phyloP scores from a whole-genome alignment of 2,329 filamentous ascomycete species.

The Epichloe glyceriae region DNA sequence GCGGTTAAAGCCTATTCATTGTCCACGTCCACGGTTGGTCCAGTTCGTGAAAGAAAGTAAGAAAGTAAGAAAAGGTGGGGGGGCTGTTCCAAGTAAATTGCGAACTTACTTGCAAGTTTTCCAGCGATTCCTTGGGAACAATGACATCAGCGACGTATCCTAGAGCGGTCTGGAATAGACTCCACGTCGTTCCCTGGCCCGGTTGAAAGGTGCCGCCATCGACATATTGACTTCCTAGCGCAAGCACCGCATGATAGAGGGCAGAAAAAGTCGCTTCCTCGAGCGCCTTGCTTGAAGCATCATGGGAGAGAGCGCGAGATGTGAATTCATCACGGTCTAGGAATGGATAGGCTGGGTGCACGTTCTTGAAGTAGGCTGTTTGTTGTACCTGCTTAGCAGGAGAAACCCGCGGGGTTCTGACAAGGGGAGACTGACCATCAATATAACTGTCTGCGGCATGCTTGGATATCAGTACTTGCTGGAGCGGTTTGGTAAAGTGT shows the following conservation, averaged over 20 bases:
- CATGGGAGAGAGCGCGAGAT: not conserved
- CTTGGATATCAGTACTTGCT: not conserved
- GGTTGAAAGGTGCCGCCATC: conserved; percentile 11
- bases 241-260: conserved; percentile 20
- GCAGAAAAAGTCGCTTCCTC: conserved; percentile 17
- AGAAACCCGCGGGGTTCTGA: rapidly evolving
- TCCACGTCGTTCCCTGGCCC: conserved; percentile 9
- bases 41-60: too few relatives aligned
- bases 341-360: conserved; percentile 25
- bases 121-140: conserved; percentile 1
- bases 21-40: not conserved
- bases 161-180: conserved; percentile 10
- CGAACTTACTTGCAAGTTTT: conserved; percentile 2
- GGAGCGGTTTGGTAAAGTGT: not conserved
- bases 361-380: conserved; percentile 22
- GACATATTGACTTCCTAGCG: conserved; percentile 21
- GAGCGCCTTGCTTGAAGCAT: not conserved
- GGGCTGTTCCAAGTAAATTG: too few relatives aligned
- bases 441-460: conserved; percentile 1
- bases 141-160: conserved; percentile 10
- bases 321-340: conserved; percentile 13
- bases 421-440: not conserved
- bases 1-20: conserved; percentile 3
- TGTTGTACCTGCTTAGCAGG: not conserved
- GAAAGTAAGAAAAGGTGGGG: too few relatives aligned